A percentile compares a stretch with the other conserved stretches of the same genome.
Conservation (phyloP, 1,284 basidiomycete genomes). For the Microbotryum scabiosae region DNA sequence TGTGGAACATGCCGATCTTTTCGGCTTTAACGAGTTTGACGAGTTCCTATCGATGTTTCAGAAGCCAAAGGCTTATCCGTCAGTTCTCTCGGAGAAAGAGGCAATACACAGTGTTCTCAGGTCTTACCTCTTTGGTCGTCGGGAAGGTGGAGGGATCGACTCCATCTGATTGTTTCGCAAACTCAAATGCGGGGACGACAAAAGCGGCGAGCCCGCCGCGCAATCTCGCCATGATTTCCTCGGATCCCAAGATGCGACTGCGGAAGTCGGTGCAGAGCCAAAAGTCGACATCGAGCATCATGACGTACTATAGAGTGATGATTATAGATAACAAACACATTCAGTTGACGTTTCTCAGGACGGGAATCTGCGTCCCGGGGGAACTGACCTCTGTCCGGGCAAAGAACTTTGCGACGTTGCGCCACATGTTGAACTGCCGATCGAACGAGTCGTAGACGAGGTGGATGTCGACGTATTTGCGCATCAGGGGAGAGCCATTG, state of each 20-base stretch:
- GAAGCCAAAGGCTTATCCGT: neutral
- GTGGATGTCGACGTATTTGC: constrained; percentile 69
- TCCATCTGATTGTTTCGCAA: constrained; percentile 54
- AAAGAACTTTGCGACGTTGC: constrained; percentile 69
- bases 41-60: constrained; percentile 45
- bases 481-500: constrained; percentile 54
- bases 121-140: constrained; percentile 52
- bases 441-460: constrained; percentile 72
- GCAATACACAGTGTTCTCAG: neutral
- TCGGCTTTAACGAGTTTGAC: constrained; percentile 50
- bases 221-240: constrained; percentile 42
- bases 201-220: constrained; percentile 54
- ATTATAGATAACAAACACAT: too few relatives aligned
- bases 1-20: constrained; percentile 64
- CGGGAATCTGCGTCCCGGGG: too few relatives aligned
- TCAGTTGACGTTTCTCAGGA: too few relatives aligned
- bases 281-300: constrained; percentile 84
- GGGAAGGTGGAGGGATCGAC: constrained; percentile 55
- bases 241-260: constrained; percentile 45
- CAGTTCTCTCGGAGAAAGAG: neutral
- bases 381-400: constrained; percentile 53
- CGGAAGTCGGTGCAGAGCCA: constrained; percentile 70
- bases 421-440: constrained; percentile 75
- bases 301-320: constrained; percentile 47
- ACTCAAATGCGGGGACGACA: constrained; percentile 73